phyloP scores from a whole-genome alignment of 495 filamentous ascomycete species.

The Neurospora sp. region DNA sequence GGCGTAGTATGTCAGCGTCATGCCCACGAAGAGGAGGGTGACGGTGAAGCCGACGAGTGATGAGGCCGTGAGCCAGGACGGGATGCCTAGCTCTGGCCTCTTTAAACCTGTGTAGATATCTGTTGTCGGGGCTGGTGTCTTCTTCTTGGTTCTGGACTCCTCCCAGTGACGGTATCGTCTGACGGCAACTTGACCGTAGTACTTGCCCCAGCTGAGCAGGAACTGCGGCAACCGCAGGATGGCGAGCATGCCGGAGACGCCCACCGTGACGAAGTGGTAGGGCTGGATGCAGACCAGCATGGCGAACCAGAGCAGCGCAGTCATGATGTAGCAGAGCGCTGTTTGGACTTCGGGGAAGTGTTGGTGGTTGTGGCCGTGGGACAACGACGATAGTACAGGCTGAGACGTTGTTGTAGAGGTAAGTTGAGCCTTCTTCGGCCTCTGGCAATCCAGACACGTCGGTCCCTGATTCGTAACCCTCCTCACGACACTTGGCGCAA shows the following conservation, averaged over 20 bases:
- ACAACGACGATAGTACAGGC: neutral
- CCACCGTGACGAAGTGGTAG: constrained; percentile 2
- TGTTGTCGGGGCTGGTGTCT: neutral
- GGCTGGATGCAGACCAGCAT: constrained; percentile 11
- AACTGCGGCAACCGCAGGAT: neutral
- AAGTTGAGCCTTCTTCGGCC: neutral
- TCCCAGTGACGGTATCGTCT: neutral
- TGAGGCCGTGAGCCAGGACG: neutral
- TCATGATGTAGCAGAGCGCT: constrained; percentile 11
- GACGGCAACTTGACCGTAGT: neutral
- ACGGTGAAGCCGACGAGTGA: constrained; percentile 2
- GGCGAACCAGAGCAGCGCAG: constrained; percentile 10
- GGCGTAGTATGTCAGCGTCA: constrained; percentile 7
- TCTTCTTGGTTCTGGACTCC: neutral
- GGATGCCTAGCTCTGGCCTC: neutral
- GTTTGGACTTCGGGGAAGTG: constrained; percentile 3
- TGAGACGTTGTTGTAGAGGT: neutral
- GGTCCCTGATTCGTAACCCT: neutral
- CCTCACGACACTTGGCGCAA: neutral
- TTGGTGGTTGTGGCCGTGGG: constrained; percentile 17
- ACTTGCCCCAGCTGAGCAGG: neutral
- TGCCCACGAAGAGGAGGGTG: neutral
- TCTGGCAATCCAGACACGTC: neutral
- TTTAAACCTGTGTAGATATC: neutral
- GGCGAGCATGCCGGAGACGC: constrained; percentile 1